Conservation (phyloP, 2,329 filamentous ascomycete species). For the Dryadomyces quercus-mongolicae region DNA sequence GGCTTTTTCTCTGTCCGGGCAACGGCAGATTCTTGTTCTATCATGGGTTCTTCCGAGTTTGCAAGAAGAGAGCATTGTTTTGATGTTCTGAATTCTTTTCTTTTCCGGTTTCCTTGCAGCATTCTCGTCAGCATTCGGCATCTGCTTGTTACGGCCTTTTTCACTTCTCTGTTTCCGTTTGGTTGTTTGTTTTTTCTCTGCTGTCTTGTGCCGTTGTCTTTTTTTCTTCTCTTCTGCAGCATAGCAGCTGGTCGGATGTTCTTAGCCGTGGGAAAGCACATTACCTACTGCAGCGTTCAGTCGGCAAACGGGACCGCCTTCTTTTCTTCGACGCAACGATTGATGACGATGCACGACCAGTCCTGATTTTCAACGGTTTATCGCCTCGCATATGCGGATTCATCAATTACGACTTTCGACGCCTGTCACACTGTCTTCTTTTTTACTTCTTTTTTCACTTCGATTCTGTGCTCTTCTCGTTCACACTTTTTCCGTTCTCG, state of each 20-base stretch:
- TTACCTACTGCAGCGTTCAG: not conserved
- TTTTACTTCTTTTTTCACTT: not conserved
- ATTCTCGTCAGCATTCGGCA: not conserved
- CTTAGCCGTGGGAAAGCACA: not conserved
- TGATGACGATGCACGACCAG: constrained; percentile 5
- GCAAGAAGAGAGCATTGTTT: not conserved
- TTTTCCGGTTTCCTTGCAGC: not conserved
- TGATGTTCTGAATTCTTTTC: not conserved
- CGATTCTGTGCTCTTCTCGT: not conserved
- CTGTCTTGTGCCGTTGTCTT: not conserved
- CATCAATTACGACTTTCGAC: not conserved
- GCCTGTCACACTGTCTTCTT: not conserved
- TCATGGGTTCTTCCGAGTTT: not conserved
- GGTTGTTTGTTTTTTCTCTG: not conserved
- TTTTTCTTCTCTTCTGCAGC: not conserved
- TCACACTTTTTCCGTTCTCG: not conserved
- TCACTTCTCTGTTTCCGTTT: not conserved
- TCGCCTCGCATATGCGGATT: not conserved
- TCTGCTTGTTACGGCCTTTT: not conserved
- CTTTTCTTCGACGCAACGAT: constrained; percentile 4
- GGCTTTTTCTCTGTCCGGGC: not conserved
- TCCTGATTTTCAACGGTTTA: not conserved
- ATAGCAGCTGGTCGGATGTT: not conserved
- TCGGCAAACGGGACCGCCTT: not conserved
- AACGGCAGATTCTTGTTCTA: not conserved